These are phyloP conservation scores for Trichoderma asperelloides DNA, from an alignment of 495 filamentous ascomycete species.

Conservation along the genomic window DNA sequence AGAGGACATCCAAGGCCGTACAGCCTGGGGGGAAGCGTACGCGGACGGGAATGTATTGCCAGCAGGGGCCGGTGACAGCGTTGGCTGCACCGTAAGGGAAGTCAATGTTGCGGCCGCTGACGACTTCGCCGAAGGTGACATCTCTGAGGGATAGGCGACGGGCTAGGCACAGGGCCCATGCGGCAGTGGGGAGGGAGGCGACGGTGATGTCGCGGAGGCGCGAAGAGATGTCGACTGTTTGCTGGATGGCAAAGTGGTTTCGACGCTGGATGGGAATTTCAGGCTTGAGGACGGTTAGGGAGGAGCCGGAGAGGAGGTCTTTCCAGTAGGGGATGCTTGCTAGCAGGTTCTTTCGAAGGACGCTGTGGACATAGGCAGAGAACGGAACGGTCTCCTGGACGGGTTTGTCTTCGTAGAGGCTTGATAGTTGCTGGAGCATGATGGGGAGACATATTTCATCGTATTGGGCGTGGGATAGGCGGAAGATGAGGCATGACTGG, in stretches of 20 bases:
- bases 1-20: constrained; percentile 24
- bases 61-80: constrained; percentile 35
- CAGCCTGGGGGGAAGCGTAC: constrained; percentile 22
- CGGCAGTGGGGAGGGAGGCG: constrained; percentile 48
- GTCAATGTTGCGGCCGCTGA: constrained; percentile 47
- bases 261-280: constrained; percentile 20
- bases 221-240: constrained; percentile 33
- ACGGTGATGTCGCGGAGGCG: constrained; percentile 43
- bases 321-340: constrained; percentile 47
- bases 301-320: constrained; percentile 42
- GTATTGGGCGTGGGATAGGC: constrained; percentile 67
- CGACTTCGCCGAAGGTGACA: constrained; percentile 53
- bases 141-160: constrained; percentile 38
- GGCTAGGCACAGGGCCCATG: constrained; percentile 53
- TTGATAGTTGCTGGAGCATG: constrained; percentile 41
- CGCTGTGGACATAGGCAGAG: constrained; percentile 48
- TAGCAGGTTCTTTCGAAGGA: constrained; percentile 21
- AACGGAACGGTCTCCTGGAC: constrained; percentile 43
- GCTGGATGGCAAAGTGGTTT: constrained; percentile 27
- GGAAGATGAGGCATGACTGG: constrained; percentile 51
- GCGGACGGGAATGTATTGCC: constrained; percentile 35
- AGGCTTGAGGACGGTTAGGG: constrained; percentile 36
- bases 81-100: constrained; percentile 30
- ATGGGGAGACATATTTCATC: constrained; percentile 61
- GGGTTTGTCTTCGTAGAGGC: constrained; percentile 23